phyloP scores from a whole-genome alignment of 1,284 basidiomycete species.

The Meira miltonrushii region DNA sequence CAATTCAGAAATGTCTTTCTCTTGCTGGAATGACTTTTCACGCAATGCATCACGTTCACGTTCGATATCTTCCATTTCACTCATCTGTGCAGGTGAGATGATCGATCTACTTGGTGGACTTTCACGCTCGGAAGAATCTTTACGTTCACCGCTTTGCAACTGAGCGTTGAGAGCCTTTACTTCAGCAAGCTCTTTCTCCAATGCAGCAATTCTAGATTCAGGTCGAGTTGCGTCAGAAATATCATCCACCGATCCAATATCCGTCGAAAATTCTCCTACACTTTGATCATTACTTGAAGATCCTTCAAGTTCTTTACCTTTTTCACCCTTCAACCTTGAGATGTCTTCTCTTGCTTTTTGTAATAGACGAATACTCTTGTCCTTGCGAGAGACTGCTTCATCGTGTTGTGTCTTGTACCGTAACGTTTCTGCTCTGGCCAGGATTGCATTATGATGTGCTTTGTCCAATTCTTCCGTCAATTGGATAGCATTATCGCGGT shows the following conservation, averaged over 20 bases:
- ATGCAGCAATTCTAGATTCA: neutral
- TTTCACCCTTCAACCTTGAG: constrained; percentile 3
- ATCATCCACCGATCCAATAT: no score
- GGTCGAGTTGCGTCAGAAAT: neutral
- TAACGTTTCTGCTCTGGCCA: constrained; percentile 28
- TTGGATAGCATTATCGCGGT: constrained; percentile 13
- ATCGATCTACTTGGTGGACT: neutral
- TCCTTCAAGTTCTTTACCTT: neutral
- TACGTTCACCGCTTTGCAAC: neutral
- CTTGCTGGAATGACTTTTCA: constrained; percentile 2
- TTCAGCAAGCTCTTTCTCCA: neutral
- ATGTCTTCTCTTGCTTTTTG: constrained; percentile 21
- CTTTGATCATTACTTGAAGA: neutral
- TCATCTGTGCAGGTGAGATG: neutral
- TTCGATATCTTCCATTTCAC: neutral
- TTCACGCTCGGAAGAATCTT: neutral
- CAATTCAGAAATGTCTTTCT: constrained; percentile 14
- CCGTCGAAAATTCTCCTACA: no score
- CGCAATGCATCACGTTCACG: constrained; percentile 5
- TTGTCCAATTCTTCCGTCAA: constrained; percentile 26
- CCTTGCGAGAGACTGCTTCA: constrained; percentile 27
- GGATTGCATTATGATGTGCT: constrained; percentile 21
- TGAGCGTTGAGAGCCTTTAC: neutral
- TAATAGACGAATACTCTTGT: constrained; percentile 23
- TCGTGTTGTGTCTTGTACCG: constrained; percentile 10